Base-by-base conservation (phyloP, 345 rosid genomes). In the Noccaea bulbosa region DNA sequence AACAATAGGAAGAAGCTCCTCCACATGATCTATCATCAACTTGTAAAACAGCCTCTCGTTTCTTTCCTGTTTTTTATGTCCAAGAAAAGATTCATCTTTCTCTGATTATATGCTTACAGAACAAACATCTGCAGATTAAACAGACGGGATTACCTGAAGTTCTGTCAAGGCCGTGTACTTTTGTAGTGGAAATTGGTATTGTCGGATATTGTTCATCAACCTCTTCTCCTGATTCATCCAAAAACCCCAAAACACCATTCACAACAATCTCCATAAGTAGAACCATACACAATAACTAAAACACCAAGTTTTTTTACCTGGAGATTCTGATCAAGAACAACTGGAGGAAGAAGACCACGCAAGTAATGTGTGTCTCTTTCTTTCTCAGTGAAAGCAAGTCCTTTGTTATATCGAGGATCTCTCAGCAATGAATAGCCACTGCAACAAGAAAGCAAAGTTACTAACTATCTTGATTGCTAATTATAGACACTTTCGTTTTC, bases 321-420 rank as follows among this genome's bases (percentile, higher is more conserved):
- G 73, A 86, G 88, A n/a, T 85, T 76, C 76, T 93, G 96, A 83
- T 86, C 70, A 30, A 72, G 17, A 72, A 86, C 72, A 32, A 76
- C 76, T 4, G 98, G 96, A 67, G 98, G 98, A 48, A 93, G 81
- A 73, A 93, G 90, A 32, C 96, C 96, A 39, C 96, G 85, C 80
- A 93, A 70, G 87, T 87, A 93, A 74, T 90, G 98, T 5, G 91
- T 80, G 79, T 90, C 91, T 73, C 98, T 84, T 63, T 93, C 98
- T 67, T 76, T 78, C 82, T 85, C 98, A 17, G 83, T 83, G 78
- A 90, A 93, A 49, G 96, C 87, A 61, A 88, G 91, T 80, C 98
- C 98, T 71, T 93, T 93, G 87, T 93, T 90, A 57, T 90, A 87
- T 53, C 51, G 96, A 34, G 98, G 98, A 79, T 93, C 93, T 72